Evolutionary conservation across 116 monocot species (phyloP).

Genomic region (Cymodocea nodosa): DNA sequence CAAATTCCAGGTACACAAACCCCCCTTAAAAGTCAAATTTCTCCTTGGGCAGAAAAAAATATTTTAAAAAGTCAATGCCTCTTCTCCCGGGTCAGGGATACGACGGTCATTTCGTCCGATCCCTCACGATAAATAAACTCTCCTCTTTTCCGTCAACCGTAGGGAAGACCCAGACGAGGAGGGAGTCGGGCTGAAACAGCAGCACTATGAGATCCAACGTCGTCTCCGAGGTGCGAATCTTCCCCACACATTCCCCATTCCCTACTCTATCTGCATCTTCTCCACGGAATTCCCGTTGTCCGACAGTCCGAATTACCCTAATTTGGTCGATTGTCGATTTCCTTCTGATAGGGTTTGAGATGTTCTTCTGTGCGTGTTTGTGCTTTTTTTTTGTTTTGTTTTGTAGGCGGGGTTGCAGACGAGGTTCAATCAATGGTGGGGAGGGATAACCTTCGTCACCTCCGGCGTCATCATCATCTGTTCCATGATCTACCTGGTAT

Average conservation of each 20-base stretch:
- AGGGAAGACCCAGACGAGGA: background rate
- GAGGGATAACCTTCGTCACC: conserved; percentile 70
- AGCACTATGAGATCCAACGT: conserved; percentile 57
- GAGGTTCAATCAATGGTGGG: conserved; percentile 86
- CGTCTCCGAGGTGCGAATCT: conserved; percentile 48
- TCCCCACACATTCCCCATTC: background rate
- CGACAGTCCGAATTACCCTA: background rate
- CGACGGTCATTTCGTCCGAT: too few species aligned
- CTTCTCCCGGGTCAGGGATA: too few species aligned
- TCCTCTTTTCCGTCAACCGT: too few species aligned
- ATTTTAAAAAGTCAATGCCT: too few species aligned
- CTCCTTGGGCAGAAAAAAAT: too few species aligned
- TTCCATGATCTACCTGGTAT: conserved; percentile 64
- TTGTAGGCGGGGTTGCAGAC: conserved; percentile 64
- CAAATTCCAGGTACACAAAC: too few species aligned
- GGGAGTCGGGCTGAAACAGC: background rate
- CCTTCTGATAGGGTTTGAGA: background rate
- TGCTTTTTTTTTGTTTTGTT: background rate
- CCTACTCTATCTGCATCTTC: background rate
- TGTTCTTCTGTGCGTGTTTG: background rate
- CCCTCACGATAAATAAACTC: too few species aligned
- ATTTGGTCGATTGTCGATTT: background rate
- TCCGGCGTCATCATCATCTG: conserved; percentile 68
- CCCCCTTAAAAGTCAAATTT: too few species aligned
- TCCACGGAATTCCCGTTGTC: background rate